Evolutionary conservation across 306 rosid genomes (phyloP), one percentile per base, ranked within the genome.

Genomic region (Luffa acutangula): DNA sequence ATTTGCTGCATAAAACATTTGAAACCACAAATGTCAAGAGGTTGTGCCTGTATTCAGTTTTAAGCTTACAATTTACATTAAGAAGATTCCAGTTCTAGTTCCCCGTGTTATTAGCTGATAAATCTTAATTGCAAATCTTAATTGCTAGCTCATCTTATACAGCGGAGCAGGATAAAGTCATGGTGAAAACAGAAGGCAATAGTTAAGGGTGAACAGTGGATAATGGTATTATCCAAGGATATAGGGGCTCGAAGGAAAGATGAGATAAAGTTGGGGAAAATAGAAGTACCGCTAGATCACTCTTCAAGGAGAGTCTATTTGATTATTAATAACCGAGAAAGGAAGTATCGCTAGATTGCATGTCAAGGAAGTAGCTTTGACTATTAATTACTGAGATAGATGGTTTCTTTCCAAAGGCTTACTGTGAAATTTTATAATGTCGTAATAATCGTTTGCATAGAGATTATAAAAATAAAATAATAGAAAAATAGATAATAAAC

Each of bases 1-100:
- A 93, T 93, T 91, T 93, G 98, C 98, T 93, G 86, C 81, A 81
- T 78, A 75, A 70, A 39, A 77, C 80, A 52, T 75, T 41, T 80
- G 79, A 58, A 74, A 74, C 59, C 39, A 73, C 77, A 73, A 73
- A 73, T 73, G 43, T 73, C 45, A 80, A 15, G 56, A 45, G 70
- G 10, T 37, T 21, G 52, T 69, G 43, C 54, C 9, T 51, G 43
- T 43, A 67, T 54, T 75, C 64, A 76, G n/a, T 39, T 60, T 52
- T 25, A 36, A 25, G 25, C 31, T 25, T 25, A 25, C 31, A 25
- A 25, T 25, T 58, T 83, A 63, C 78, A 70, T 6, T 46, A 46
- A 6, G 67, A 41, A 58, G 56, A 9, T 45, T 17, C 31, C 43
- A 33, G 49, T 73, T 49, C 49, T 71, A 71, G 43, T 31, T 34